Conservation (phyloP, 2,329 filamentous ascomycete genomes). For the Epichloe typhina region DNA sequence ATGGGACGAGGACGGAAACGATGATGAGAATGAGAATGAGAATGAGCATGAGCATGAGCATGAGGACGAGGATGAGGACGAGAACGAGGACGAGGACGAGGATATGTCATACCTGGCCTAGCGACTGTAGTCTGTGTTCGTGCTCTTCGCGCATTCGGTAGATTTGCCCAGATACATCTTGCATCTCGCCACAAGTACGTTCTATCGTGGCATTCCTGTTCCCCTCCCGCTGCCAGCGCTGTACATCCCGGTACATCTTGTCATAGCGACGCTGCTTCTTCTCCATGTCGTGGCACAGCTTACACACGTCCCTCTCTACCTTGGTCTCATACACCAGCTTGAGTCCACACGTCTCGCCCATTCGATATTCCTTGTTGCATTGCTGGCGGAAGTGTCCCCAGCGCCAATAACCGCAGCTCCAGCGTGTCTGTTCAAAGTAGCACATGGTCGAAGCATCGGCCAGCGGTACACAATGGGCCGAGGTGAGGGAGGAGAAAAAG, state of each 20-base stretch:
- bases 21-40: too few relatives aligned
- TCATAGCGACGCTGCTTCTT: conserved; percentile 65
- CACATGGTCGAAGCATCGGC: conserved; percentile 51
- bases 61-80: neutral
- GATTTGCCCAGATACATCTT: conserved; percentile 49
- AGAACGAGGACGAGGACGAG: neutral
- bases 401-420: conserved; percentile 80
- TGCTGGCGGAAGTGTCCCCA: conserved; percentile 90
- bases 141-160: conserved; percentile 30
- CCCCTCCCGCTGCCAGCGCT: conserved; percentile 65
- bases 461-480: conserved; percentile 7
- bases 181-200: conserved; percentile 56
- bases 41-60: neutral
- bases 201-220: conserved; percentile 62
- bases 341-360: conserved; percentile 90
- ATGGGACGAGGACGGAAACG: too few relatives aligned
- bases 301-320: conserved; percentile 53
- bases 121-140: conserved; percentile 19
- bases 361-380: conserved; percentile 89
- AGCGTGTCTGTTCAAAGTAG: conserved; percentile 86
- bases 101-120: conserved; percentile 18
- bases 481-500: conserved; percentile 3
- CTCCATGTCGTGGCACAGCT: conserved; percentile 77
- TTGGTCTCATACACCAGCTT: conserved; percentile 73
- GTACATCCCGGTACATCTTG: conserved; percentile 63